Base-by-base conservation (phyloP, 768 basidiomycete species). In the Russula virescens region DNA sequence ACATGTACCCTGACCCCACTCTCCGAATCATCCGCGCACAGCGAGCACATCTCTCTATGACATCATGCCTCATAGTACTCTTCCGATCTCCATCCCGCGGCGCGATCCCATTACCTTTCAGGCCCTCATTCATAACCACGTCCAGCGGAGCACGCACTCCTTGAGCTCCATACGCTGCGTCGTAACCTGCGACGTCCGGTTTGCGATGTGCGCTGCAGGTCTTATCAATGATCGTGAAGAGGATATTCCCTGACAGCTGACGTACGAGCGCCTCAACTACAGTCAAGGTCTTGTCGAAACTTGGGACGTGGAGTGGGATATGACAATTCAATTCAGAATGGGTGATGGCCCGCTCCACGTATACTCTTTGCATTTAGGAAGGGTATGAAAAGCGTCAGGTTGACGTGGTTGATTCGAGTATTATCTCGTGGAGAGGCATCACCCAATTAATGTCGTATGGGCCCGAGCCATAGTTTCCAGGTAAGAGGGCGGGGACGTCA, bases 81-180 rank as follows among this genome's bases (percentile, higher is more conserved):
- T 38, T 38, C 10, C 6, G 38, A 38, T 38, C 38, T 14, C 10
- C 13, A 23, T 60, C 66, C 19, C 72, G 61, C 0, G 70, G 3
- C 19, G 34, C 35, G 16, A 47, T 38, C 48, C 63, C 60, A 19
- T 63, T 40, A 11, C 62, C 52, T 23, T 65, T 60, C 26, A 9
- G 25, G 1, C 57, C 57, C 18, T 62, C 61, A 0, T 35, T 21
- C 2, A 80, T n/a, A 8, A 77, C 71, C 70, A 71, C 9, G 73
- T 62, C 79, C 81, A 82, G 58, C 76, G 71, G 57, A 73, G 14
- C 3, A 73, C 50, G 0, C 78, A 78, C 65, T 83, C 84, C 9
- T 69, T 73, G 68, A 83, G 79, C 2, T 82, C 80, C 74, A 84
- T 73, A 42, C 77, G 69, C 68, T 73, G 68, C 28, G 80, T 83